Evolutionary conservation across 2,329 filamentous ascomycete species (phyloP), one percentile per base, ranked within the genome.

Genomic region (Nannizziopsis arthrosporioides): DNA sequence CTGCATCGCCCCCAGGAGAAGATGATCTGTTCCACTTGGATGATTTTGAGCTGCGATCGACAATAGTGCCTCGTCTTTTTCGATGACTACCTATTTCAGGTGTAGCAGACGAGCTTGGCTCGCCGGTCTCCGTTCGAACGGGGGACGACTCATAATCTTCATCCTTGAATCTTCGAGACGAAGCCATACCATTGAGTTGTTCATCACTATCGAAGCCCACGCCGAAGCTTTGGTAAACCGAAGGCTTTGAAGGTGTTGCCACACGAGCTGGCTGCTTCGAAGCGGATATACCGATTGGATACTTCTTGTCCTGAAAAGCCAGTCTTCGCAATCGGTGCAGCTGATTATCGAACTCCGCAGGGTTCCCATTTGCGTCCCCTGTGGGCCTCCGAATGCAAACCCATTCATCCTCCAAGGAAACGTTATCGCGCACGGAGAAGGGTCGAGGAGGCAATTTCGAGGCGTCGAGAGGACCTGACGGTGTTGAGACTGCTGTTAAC

Each of bases 381-480:
- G 36, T 31, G 22, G 36, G 42, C 5, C 49, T 51, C 18, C 65
- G 59, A 12, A 92, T 70, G 12, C 72, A 68, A 38, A 81, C 67
- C 85, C 89, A 94, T 32, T 85, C 79, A 54, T 80, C 77, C 61
- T 94, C 86, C 10, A 94, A 71, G 1, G 82, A 80, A 55, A 81
- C 78, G 55, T 90, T 93, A 66, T 94, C 88, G 50, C 78, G 80
- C 3, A 73, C 73, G 0, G 84, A 83, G 64, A 94, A 94, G 0
- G 88, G 86, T 38, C 85, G 79, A 7, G 87, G 77, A 41, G 80
- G 76, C 32, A 76, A 73, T 56, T 76, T 81, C 31, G 73, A 65
- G 8, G 32, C n/a, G 48, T 73, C 64, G 48, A 70, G 75, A 11
- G 73, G 61, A 44, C 61, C 64, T 68, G 62, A 72, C 53, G 63